phyloP scores from a whole-genome alignment of 441 rosid species.

The Adansonia rubrostipa region DNA sequence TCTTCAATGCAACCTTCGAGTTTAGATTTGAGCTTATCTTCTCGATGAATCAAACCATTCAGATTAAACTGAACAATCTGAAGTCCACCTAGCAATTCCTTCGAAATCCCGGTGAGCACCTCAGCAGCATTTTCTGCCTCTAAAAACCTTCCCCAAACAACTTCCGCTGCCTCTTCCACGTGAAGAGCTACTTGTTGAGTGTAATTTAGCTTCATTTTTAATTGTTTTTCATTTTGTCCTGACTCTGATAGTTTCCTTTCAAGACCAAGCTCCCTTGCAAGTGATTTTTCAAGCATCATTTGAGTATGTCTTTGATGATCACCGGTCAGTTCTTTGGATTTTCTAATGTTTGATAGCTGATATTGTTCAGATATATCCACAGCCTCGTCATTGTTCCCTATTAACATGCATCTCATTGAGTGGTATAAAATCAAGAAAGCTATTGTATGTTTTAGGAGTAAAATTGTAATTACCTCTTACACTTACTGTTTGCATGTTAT shows the following conservation, averaged over 20 bases:
- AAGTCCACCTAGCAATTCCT: slow-evolving; percentile 65
- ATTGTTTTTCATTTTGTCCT: slow-evolving; percentile 69
- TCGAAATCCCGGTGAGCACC: slow-evolving; percentile 86
- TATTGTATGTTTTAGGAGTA: background rate
- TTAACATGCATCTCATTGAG: slow-evolving; percentile 29
- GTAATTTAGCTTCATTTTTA: slow-evolving; percentile 72
- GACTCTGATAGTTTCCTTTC: slow-evolving; percentile 67
- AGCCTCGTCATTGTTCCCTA: slow-evolving; percentile 58
- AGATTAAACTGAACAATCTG: slow-evolving; percentile 75
- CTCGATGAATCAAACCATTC: slow-evolving; percentile 63
- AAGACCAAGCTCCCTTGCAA: slow-evolving; percentile 73
- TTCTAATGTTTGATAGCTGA: slow-evolving; percentile 39
- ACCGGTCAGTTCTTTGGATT: slow-evolving; percentile 48
- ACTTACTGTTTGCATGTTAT: background rate
- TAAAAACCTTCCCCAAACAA: slow-evolving; percentile 85
- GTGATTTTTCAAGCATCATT: slow-evolving; percentile 81
- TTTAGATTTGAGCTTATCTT: slow-evolving; percentile 56
- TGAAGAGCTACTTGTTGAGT: slow-evolving; percentile 75
- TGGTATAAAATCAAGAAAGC: background rate
- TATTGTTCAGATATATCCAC: slow-evolving; percentile 44
- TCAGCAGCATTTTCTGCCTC: slow-evolving; percentile 91
- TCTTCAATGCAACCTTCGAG: slow-evolving; percentile 52
- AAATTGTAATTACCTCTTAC: background rate
- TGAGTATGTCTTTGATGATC: slow-evolving; percentile 61
- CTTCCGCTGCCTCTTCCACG: slow-evolving; percentile 96